Percentiles rank a stretch among this genome's conserved stretches.
These are phyloP conservation scores for Capsicum chinense DNA, from an alignment of 257 asterid genomes.

Conservation along the genomic window DNA sequence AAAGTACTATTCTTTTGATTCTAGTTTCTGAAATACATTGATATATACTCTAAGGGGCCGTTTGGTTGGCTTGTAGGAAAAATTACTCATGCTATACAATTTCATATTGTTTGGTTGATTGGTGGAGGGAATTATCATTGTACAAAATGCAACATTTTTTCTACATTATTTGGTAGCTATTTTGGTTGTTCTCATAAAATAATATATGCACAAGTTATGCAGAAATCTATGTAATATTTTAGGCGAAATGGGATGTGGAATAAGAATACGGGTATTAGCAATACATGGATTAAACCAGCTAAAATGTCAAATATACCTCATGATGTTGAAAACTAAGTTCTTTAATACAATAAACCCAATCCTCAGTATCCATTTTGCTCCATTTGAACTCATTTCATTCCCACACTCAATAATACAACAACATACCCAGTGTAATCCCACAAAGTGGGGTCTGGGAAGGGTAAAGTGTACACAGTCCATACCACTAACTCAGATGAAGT, in stretches of 20 bases:
- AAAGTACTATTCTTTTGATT: not conserved
- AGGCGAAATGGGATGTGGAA: not conserved
- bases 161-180: not conserved
- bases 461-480: no score
- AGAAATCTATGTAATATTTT: conserved; percentile 15
- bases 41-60: not conserved
- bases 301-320: not conserved
- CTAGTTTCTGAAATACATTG: conserved; percentile 2
- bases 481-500: no score
- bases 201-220: not conserved
- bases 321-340: not conserved
- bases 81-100: not conserved
- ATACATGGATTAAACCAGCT: not conserved
- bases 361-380: not conserved
- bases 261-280: not conserved
- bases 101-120: conserved; percentile 8
- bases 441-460: no score
- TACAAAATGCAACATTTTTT: not conserved
- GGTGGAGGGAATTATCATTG: not conserved
- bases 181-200: not conserved
- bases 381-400: not conserved
- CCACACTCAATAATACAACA: not conserved
- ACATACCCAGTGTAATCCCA: no score
- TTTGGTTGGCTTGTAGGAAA: not conserved
- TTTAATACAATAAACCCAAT: not conserved